Percentiles rank a stretch among this genome's conserved stretches.
Conservation (phyloP, 148 eudicot genomes). For the Pouteria glomerata region DNA sequence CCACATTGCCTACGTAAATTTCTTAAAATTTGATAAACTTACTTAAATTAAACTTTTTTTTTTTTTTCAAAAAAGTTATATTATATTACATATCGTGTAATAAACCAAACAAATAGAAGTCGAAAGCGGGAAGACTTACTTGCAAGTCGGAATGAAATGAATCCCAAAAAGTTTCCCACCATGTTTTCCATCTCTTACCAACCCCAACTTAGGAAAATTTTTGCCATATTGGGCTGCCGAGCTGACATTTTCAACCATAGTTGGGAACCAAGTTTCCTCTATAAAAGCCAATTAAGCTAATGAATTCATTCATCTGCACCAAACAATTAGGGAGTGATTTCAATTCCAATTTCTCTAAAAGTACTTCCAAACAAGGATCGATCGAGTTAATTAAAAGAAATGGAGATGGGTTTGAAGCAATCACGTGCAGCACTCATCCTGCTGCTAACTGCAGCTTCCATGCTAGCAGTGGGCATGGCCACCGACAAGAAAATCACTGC, state of each 20-base stretch:
- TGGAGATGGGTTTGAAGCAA: slow-evolving; percentile 17
- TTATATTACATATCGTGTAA: background rate
- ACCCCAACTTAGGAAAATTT: slow-evolving; percentile 6
- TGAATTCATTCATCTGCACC: background rate
- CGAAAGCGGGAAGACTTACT: background rate
- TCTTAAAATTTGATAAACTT: too few relatives aligned
- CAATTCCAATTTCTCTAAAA: background rate
- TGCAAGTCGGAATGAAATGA: background rate
- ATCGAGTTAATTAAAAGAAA: too few relatives aligned
- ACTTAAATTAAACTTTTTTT: too few relatives aligned
- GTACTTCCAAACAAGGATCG: too few relatives aligned
- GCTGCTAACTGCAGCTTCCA: slow-evolving; percentile 15
- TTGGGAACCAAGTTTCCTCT: background rate
- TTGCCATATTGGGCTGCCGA: too few relatives aligned
- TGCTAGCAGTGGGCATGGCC: slow-evolving; percentile 17
- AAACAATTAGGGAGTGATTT: background rate
- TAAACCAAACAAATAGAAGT: background rate
- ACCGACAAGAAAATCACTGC: slow-evolving; percentile 17
- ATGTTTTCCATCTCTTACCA: slow-evolving; percentile 2
- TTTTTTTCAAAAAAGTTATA: too few relatives aligned
- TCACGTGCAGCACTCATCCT: slow-evolving; percentile 6
- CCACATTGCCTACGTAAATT: too few relatives aligned
- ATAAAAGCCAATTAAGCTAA: slow-evolving; percentile 9
- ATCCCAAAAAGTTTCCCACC: background rate
- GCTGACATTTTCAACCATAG: background rate